Base-by-base conservation (phyloP, 164 flowering plant species). In the Warburgia ugandensis region DNA sequence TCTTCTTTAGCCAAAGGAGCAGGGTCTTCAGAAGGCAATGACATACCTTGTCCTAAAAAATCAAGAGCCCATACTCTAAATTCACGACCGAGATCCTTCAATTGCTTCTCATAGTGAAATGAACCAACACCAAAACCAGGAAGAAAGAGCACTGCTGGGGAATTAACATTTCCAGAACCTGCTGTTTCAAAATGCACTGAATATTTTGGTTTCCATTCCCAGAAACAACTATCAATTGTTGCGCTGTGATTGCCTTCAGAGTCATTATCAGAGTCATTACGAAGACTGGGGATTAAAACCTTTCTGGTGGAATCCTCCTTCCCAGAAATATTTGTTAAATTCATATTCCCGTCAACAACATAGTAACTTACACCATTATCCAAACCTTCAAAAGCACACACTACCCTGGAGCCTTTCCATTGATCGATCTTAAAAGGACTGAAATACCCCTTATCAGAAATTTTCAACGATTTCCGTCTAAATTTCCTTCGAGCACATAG, bases 61-160 rank as follows among this genome's bases (percentile, higher is more conserved):
- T 92, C 98, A 29, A 92, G 45, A 5, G 95, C 95, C 86, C 88
- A 92, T 6, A 77, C 95, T 66, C 96, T 78, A 61, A 48, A 76
- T 45, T 92, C 90, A 53, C 81, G 82, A 16, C 98, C 98, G 31
- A 92, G 66, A 77, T 85, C 98, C 72, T 77, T 87, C 49, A 92
- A 58, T 65, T 92, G 98, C 65, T 92, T 92, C 72, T 87, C 91
- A 59, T 79, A 91, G 61, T 91, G 98, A 59, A 91, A 91, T 14
- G 94, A 78, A 33, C 98, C 98, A 41, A 85, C 96, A 25, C 98
- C 96, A 68, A 91, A 91, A 37, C 98, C 98, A 47, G 98, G 98
- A 57, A 91, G 94, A 59, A 87, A 80, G 39, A 91, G 75, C 44
- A 91, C 62, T 0, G 84, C 62, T 0, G 98, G 95, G 12, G 96